Evolutionary conservation across 2,329 filamentous ascomycete species (phyloP).

Genomic region (Monosporascus sp.): DNA sequence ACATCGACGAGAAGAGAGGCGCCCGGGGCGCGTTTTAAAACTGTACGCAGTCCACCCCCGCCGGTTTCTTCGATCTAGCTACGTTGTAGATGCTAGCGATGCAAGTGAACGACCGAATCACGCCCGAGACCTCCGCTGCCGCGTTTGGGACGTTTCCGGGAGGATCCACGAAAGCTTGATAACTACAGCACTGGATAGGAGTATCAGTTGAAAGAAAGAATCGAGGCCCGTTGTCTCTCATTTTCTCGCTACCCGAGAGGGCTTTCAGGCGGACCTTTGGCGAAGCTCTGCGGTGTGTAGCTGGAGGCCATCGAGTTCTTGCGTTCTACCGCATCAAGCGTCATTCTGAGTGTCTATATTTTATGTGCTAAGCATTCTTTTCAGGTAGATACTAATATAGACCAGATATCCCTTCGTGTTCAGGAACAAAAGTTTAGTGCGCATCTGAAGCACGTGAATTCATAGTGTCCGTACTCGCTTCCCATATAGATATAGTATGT

Average conservation of each 20-base stretch:
- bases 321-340: background rate
- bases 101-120: background rate
- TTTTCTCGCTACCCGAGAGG: too few species aligned
- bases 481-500: too few species aligned
- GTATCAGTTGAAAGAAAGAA: background rate
- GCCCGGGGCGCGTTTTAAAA: conserved; percentile 42
- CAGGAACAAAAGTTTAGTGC: too few species aligned
- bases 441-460: background rate
- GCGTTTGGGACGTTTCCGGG: background rate
- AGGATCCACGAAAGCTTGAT: background rate
- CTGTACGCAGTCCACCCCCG: background rate
- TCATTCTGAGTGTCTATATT: background rate
- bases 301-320: background rate
- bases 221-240: background rate
- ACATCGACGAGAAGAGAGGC: conserved; percentile 76
- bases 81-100: background rate
- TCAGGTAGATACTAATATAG: background rate
- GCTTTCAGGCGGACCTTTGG: too few species aligned
- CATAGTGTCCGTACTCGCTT: background rate
- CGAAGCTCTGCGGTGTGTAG: background rate
- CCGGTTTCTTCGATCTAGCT: background rate
- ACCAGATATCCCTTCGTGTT: background rate
- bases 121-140: background rate
- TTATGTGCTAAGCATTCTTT: background rate
- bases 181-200: background rate